These are phyloP conservation scores for Plasmodium coatneyi DNA, from an alignment of 169 alveolate species.

Conservation along the genomic window DNA sequence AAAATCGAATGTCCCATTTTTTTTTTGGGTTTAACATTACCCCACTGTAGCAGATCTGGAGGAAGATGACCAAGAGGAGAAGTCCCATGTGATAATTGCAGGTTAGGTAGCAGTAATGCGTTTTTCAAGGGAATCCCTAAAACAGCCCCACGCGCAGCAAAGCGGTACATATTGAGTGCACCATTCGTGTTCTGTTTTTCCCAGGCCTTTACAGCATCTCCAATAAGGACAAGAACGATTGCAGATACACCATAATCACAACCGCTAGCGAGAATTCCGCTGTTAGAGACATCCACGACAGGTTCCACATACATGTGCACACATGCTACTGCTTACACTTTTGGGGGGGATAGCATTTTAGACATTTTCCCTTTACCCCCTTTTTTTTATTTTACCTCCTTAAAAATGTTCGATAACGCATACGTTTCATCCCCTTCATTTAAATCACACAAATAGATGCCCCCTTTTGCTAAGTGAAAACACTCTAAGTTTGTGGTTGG, in stretches of 20 bases:
- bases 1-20: neutral
- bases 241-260: constrained; percentile 35
- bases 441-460: constrained; percentile 12
- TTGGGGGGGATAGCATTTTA: neutral
- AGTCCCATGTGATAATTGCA: constrained; percentile 39
- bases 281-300: constrained; percentile 27
- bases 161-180: neutral
- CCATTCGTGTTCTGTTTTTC: neutral
- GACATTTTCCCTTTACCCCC: neutral
- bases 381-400: neutral
- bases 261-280: constrained; percentile 29
- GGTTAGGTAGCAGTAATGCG: constrained; percentile 14
- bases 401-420: neutral
- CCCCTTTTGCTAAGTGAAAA: constrained; percentile 41
- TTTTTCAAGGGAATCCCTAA: neutral
- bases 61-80: constrained; percentile 3
- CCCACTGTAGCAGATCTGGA: neutral
- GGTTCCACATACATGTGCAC: constrained; percentile 16
- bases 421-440: neutral
- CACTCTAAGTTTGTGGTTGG: constrained; percentile 20
- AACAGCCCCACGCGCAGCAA: neutral
- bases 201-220: constrained; percentile 32
- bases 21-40: neutral
- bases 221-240: constrained; percentile 3
- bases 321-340: neutral